phyloP scores from a whole-genome alignment of 129 eudicot genomes.

The Pseudognaphalium luteoalbum region DNA sequence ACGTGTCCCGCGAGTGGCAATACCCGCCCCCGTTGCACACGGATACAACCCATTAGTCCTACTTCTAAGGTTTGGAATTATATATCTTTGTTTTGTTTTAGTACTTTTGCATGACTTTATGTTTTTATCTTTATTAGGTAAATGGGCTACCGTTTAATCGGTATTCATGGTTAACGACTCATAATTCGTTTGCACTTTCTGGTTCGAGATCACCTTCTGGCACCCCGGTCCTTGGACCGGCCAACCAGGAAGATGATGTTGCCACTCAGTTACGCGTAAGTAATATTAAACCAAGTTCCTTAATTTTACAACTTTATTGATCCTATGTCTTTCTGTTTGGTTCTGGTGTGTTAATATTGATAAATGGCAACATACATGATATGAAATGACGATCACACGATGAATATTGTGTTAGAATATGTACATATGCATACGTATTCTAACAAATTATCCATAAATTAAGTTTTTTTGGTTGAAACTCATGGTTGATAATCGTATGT shows the following conservation, averaged over 20 bases:
- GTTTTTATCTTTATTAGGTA: slow-evolving; percentile 41
- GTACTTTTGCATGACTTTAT: slow-evolving; percentile 13
- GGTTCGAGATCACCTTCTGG: slow-evolving; percentile 66
- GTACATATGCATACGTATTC: too few relatives aligned
- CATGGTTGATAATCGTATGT: not conserved
- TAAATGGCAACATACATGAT: not conserved
- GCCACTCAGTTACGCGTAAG: slow-evolving; percentile 72
- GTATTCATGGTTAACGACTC: slow-evolving; percentile 94
- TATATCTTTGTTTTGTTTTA: slow-evolving; percentile 3
- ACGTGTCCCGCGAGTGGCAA: slow-evolving; percentile 84
- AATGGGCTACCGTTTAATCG: slow-evolving; percentile 81
- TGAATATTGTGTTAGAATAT: not conserved
- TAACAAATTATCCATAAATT: not conserved
- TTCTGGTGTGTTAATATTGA: not conserved
- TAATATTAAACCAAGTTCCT: not conserved
- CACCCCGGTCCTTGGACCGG: slow-evolving; percentile 53
- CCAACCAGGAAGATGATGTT: slow-evolving; percentile 90
- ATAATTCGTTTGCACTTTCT: slow-evolving; percentile 71
- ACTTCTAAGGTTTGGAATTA: slow-evolving; percentile 49
- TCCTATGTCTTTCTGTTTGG: not conserved
- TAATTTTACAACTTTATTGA: not conserved
- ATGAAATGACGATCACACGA: not conserved
- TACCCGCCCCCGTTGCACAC: slow-evolving; percentile 76
- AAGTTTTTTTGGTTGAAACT: not conserved
- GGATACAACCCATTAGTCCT: slow-evolving; percentile 67